Conservation (phyloP, 257 asterid species). For the Sherardia arvensis region DNA sequence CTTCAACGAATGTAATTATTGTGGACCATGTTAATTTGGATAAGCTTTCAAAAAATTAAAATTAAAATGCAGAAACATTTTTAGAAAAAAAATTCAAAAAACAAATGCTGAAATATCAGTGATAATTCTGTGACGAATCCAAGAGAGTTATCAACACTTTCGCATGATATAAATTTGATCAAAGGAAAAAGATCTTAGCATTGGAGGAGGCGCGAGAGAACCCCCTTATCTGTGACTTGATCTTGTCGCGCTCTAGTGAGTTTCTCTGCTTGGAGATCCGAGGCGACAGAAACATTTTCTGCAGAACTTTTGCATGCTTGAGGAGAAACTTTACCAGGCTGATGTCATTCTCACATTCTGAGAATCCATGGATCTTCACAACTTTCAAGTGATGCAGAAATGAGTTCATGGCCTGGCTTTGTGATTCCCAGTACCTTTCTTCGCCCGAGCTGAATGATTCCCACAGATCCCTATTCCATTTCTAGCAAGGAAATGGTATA, state of each 20-base stretch:
- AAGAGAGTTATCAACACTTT: not conserved
- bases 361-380: constrained; percentile 60
- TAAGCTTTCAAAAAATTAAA: too few species aligned
- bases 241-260: constrained; percentile 40
- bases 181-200: constrained; percentile 53
- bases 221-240: constrained; percentile 63
- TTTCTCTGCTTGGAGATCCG: constrained; percentile 38
- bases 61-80: too few species aligned
- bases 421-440: constrained; percentile 76
- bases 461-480: constrained; percentile 60
- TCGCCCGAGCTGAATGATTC: constrained; percentile 45
- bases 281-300: constrained; percentile 35
- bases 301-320: constrained; percentile 57
- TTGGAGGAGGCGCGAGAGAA: constrained; percentile 60
- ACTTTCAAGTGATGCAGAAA: constrained; percentile 52
- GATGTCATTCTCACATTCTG: constrained; percentile 47
- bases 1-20: too few species aligned
- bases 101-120: too few species aligned
- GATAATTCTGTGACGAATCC: too few species aligned
- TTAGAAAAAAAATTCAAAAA: too few species aligned
- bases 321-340: constrained; percentile 58
- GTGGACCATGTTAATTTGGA: too few species aligned
- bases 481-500: constrained; percentile 22
- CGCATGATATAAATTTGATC: not conserved
- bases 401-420: constrained; percentile 37